Evolutionary conservation across 139 green algal species (phyloP).

Genomic region (Chlorella sp.): DNA sequence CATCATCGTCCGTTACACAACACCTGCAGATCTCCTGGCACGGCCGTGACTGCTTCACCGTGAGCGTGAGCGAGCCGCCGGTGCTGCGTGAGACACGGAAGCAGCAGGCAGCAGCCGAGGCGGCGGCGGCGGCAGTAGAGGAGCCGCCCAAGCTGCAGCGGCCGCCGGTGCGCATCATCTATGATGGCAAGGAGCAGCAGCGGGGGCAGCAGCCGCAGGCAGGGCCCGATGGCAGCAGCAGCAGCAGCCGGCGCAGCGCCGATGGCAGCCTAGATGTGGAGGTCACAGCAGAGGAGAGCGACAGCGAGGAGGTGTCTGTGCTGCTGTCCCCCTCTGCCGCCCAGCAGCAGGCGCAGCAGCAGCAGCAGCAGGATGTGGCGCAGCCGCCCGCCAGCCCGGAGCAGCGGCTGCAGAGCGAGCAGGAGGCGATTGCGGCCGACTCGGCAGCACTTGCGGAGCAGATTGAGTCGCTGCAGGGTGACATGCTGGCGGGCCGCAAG

Average conservation of each 20-base stretch:
- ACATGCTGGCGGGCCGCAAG: constrained; percentile 9
- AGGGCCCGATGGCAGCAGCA: background rate
- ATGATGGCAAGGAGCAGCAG: constrained; percentile 23
- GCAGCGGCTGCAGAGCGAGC: background rate
- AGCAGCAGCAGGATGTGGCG: constrained; percentile 4
- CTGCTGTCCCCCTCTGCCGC: background rate
- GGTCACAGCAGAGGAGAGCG: background rate
- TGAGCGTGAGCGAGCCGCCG: constrained; percentile 39
- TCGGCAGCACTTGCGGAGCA: background rate
- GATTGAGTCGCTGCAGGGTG: background rate
- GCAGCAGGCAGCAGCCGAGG: background rate
- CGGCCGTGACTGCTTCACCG: constrained; percentile 57
- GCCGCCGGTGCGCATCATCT: constrained; percentile 33
- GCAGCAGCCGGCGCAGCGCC: background rate
- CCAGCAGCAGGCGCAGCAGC: constrained; percentile 9
- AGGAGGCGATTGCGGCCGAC: background rate
- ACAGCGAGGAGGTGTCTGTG: constrained; percentile 25
- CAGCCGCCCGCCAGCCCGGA: too few species aligned
- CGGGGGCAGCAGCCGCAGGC: background rate
- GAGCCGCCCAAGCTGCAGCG: background rate
- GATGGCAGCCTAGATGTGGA: background rate
- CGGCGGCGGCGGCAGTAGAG: background rate
- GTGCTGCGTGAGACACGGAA: background rate
- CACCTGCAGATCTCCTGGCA: constrained; percentile 26
- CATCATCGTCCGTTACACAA: too few species aligned